Percentiles rank a stretch among this genome's conserved stretches.
Evolutionary conservation across 163 green algal genomes (phyloP).

Genomic region (Chlorella variabilis): DNA sequence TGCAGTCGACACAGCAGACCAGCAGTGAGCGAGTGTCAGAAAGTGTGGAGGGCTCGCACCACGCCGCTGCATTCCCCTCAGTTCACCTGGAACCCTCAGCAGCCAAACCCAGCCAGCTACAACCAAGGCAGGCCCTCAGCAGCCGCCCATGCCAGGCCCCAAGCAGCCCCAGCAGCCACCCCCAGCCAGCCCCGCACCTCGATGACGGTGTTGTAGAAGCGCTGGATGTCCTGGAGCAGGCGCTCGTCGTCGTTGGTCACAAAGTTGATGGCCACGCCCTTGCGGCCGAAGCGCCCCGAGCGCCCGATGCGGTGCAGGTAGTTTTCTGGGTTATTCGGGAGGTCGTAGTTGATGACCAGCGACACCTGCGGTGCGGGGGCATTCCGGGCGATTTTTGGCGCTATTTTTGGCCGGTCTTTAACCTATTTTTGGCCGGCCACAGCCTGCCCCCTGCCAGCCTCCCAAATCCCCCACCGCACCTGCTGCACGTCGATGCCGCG

Average conservation of each 20-base stretch:
- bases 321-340: slow-evolving; percentile 99
- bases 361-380: slow-evolving; percentile 79
- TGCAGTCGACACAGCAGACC: neutral
- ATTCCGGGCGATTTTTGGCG: too few species aligned
- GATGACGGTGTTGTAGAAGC: slow-evolving; percentile 99
- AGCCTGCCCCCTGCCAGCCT: too few species aligned
- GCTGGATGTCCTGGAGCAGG: slow-evolving; percentile 98
- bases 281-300: slow-evolving; percentile 97
- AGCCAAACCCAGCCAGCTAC: too few species aligned
- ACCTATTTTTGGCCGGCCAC: too few species aligned
- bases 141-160: too few species aligned
- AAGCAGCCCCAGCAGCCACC: too few species aligned
- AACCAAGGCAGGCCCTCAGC: too few species aligned
- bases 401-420: too few species aligned
- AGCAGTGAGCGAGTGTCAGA: neutral
- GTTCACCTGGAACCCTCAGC: too few species aligned
- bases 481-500: slow-evolving; percentile 99
- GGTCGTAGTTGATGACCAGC: slow-evolving; percentile 99
- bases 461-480: too few species aligned
- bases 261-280: slow-evolving; percentile 99
- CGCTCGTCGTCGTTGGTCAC: slow-evolving; percentile 94
- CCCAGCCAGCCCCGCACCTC: slow-evolving; percentile 36
- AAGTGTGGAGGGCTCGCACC: too few species aligned
- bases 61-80: too few species aligned
- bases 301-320: slow-evolving; percentile 99